Percentiles rank a stretch among this genome's conserved stretches.
Conservation (phyloP, 2,329 filamentous ascomycete species). For the Fusarium protoensiforme region DNA sequence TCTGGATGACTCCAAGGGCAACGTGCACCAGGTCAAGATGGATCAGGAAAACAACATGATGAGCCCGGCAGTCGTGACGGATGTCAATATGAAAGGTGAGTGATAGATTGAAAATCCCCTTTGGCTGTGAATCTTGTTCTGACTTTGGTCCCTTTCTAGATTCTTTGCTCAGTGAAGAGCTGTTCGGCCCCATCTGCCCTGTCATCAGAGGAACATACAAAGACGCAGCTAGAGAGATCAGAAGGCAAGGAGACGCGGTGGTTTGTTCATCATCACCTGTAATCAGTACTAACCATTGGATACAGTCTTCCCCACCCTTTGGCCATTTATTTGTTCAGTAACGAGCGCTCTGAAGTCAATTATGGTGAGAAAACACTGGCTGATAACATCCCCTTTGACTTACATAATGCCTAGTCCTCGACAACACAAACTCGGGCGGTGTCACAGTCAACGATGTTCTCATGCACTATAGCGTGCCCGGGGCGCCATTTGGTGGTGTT, state of each 20-base stretch:
- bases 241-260: neutral
- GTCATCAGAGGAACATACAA: constrained; percentile 4
- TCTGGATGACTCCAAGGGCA: constrained; percentile 37
- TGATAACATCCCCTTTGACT: neutral
- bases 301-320: neutral
- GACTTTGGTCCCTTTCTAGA: constrained; percentile 51
- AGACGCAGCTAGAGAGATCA: neutral
- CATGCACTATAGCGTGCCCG: constrained; percentile 51
- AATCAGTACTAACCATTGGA: neutral
- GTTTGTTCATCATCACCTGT: neutral
- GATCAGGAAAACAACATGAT: neutral
- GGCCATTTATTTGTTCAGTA: neutral
- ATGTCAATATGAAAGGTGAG: neutral
- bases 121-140: neutral
- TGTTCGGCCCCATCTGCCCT: constrained; percentile 39
- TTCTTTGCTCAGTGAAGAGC: constrained; percentile 55
- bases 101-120: neutral
- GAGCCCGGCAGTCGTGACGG: neutral
- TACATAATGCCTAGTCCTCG: neutral
- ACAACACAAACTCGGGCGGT: constrained; percentile 46
- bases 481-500: constrained; percentile 59
- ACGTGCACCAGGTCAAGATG: neutral
- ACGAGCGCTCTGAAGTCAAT: neutral
- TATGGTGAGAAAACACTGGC: neutral
- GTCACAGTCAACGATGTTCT: constrained; percentile 58